Base-by-base conservation (phyloP, 2,329 filamentous ascomycete species). In the Cyclaneusma minus region DNA sequence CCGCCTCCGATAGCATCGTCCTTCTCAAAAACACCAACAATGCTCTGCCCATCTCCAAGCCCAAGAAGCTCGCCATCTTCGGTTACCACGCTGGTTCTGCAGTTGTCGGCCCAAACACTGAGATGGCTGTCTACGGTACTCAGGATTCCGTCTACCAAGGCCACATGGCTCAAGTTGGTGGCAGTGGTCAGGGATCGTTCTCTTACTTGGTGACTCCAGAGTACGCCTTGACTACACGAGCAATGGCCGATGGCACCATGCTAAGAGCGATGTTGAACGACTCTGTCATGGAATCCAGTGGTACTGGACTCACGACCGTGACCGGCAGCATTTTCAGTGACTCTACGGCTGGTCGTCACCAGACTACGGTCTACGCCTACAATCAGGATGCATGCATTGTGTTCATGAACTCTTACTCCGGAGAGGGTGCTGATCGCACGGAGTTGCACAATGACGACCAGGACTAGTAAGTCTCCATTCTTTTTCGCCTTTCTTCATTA, bases 11-110 rank as follows among this genome's bases (percentile, higher is more conserved):
- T 33, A 72, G 68, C 4, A 80, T 77, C 26, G 77, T 85, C 14
- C 58, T 91, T 1, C 57, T 91, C 28, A 91, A 91, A 57, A 89
- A 91, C 47, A 54, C 53, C 3, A 58, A 62, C 23, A 58, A 58
- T 6, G 55, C 62, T 1, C 53, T 87, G 5, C 81, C 81, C 0
- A 58, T 87, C 27, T 64, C 60, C 28, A 57, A 58, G 29, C 70
- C 56, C 5, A 50, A 53, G 28, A 58, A 66, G 47, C 35, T 76
- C 55, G 62, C 68, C 40, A 49, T 75, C 42, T 60, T 70, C 55
- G 52, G 77, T 38, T 56, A 70, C 58, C 55, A 80, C 65, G 83
- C 83, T 10, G 59, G 62, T 21, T 69, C 76, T 42, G 60, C 66
- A 14, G 61, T 61, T 16, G 63, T 64, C 18, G 70, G 70, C 35